These are phyloP conservation scores for Pseudognaphalium luteoalbum DNA, from an alignment of 129 eudicot species.

Conservation along the genomic window DNA sequence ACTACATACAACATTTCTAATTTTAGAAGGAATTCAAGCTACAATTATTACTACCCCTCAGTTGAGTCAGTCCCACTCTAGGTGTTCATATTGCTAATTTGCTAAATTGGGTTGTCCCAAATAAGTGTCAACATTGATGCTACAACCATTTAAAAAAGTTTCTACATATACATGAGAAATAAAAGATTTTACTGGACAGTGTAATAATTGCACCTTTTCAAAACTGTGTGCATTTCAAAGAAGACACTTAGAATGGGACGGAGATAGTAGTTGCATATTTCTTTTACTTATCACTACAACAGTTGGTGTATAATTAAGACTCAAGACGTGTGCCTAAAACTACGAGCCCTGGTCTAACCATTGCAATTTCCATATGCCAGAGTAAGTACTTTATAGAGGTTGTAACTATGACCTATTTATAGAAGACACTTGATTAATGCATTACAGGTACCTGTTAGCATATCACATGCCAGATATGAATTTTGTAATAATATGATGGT, in stretches of 20 bases:
- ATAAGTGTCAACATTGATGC: background rate
- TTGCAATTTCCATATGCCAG: background rate
- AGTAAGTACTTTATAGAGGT: background rate
- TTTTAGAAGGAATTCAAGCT: background rate
- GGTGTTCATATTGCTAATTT: background rate
- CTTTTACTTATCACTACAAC: background rate
- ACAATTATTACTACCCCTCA: background rate
- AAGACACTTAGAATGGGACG: background rate
- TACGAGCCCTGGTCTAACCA: background rate
- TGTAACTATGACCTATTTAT: background rate
- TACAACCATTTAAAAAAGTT: no score
- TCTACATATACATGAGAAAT: background rate
- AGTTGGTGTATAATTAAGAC: background rate
- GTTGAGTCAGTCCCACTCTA: background rate
- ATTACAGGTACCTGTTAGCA: background rate
- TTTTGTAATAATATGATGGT: background rate
- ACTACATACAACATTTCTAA: background rate
- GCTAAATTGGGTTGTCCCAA: background rate
- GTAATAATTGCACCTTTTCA: no score
- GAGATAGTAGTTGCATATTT: background rate
- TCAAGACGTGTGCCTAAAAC: background rate
- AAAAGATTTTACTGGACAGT: background rate
- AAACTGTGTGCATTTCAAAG: background rate
- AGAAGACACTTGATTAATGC: background rate
- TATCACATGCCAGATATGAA: background rate